phyloP scores from a whole-genome alignment of 305 asterid genomes.

The Withania somnifera region DNA sequence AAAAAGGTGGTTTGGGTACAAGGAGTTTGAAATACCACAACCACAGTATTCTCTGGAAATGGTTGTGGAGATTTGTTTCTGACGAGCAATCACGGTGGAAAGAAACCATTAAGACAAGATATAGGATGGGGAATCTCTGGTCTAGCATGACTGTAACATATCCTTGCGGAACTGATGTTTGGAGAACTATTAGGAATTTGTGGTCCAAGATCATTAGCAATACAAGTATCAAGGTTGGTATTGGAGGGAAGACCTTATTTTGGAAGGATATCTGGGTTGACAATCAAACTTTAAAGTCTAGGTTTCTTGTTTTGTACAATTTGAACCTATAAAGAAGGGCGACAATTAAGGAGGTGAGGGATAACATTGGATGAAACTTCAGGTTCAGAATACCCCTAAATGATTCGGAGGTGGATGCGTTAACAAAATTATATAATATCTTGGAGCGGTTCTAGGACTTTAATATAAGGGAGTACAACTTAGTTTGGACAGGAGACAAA shows the following conservation, averaged over 20 bases:
- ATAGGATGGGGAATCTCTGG: background rate
- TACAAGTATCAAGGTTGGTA: background rate
- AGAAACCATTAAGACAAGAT: too few species aligned
- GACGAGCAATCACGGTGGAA: too few species aligned
- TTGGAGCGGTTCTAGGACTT: background rate
- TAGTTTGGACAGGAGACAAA: background rate
- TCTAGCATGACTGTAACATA: background rate
- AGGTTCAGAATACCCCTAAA: background rate
- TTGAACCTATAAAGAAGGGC: background rate
- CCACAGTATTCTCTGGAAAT: too few species aligned
- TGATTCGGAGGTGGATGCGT: background rate
- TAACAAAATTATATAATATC: background rate
- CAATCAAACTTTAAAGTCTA: background rate
- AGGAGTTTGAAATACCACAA: too few species aligned
- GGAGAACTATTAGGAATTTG: background rate
- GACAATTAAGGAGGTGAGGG: background rate
- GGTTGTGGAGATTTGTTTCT: too few species aligned
- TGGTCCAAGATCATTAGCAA: background rate
- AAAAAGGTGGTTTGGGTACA: too few species aligned
- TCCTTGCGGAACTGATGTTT: background rate
- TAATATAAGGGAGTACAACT: background rate
- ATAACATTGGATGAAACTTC: background rate
- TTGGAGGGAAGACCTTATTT: background rate
- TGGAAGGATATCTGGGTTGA: background rate
- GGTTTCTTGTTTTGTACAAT: background rate